Conservation (phyloP, 1,284 basidiomycete species). For the Sporisorium iseilematis-ciliati region DNA sequence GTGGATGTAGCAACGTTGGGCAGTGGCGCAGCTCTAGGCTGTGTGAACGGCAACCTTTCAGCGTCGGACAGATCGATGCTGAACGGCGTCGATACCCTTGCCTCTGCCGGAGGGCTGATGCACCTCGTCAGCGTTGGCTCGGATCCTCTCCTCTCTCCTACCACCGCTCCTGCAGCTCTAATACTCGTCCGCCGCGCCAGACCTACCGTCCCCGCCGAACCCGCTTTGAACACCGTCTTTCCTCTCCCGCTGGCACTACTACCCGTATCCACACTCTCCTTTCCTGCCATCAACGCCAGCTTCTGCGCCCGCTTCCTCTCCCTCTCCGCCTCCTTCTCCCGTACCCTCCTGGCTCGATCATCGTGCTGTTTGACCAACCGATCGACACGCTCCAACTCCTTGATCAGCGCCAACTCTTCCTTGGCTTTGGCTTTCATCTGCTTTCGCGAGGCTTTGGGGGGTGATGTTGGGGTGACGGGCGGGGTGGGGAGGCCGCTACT, state of each 20-base stretch:
- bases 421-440: conserved; percentile 53
- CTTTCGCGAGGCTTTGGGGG: conserved; percentile 34
- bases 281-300: conserved; percentile 7
- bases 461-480: conserved; percentile 24
- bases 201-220: conserved; percentile 2
- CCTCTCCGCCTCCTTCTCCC: conserved; percentile 33
- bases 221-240: conserved; percentile 46
- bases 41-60: conserved; percentile 8
- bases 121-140: conserved; percentile 12
- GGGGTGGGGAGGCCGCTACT: conserved; percentile 21
- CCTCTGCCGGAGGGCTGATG: background rate
- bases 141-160: conserved; percentile 14
- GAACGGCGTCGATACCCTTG: conserved; percentile 4
- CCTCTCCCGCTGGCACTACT: background rate
- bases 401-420: conserved; percentile 54
- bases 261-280: background rate
- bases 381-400: conserved; percentile 50
- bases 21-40: conserved; percentile 19
- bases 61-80: conserved; percentile 20
- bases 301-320: conserved; percentile 29
- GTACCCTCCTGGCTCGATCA: conserved; percentile 36
- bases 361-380: conserved; percentile 58
- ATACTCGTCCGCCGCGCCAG: conserved; percentile 24
- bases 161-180: background rate
- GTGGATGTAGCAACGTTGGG: conserved; percentile 4